Evolutionary conservation across 202 grass and related monocot species (phyloP).

Genomic region (Zizania palustris): DNA sequence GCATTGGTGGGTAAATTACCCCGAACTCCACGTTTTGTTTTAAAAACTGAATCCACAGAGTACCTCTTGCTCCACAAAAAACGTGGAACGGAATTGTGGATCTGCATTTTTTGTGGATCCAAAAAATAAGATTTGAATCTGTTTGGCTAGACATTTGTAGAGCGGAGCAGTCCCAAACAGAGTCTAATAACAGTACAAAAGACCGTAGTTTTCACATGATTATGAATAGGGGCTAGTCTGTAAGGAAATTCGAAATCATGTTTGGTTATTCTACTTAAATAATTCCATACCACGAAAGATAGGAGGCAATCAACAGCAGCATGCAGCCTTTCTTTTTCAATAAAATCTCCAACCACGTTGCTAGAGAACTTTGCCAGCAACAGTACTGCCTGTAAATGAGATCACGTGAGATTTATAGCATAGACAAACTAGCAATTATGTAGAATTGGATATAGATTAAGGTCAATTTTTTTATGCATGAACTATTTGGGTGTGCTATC

Average conservation of each 20-base stretch:
- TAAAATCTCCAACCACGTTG: constrained; percentile 9
- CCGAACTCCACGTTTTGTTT: too few species aligned
- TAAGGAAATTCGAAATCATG: not conserved
- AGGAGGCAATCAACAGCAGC: constrained; percentile 43
- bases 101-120: too few species aligned
- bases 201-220: not conserved
- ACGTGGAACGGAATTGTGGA: too few species aligned
- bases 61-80: too few species aligned
- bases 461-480: not conserved
- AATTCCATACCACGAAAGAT: constrained; percentile 25
- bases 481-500: not conserved
- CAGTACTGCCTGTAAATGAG: constrained; percentile 18
- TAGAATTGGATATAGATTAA: not conserved
- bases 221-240: not conserved
- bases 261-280: not conserved
- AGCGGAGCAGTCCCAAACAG: too few species aligned
- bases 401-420: constrained; percentile 3
- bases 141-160: too few species aligned
- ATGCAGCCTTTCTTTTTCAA: constrained; percentile 11
- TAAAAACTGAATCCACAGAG: too few species aligned
- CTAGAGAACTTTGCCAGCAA: constrained; percentile 28
- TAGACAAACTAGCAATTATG: not conserved
- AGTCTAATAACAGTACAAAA: not conserved
- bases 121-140: too few species aligned
- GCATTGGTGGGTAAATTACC: too few species aligned